Percentiles rank a stretch among this genome's conserved stretches.
Evolutionary conservation across 805 yeast species (phyloP).

Genomic region (Lachancea sp.): DNA sequence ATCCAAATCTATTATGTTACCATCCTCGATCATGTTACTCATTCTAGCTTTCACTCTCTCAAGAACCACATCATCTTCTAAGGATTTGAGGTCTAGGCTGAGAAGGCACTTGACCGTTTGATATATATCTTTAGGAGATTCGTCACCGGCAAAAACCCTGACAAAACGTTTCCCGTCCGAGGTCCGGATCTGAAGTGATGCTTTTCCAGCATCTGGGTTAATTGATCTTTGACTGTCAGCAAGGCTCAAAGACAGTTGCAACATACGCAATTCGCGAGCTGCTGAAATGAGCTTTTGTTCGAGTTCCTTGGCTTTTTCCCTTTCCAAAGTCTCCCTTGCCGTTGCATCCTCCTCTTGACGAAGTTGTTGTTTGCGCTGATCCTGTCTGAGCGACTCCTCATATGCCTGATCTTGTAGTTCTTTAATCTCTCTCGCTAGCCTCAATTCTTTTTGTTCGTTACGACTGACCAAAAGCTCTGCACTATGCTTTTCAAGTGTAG

Average conservation of each 20-base stretch:
- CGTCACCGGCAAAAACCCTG: constrained; percentile 17
- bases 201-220: constrained; percentile 7
- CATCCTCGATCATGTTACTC: constrained; percentile 13
- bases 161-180: constrained; percentile 28
- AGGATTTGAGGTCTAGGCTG: neutral
- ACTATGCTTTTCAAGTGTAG: constrained; percentile 47
- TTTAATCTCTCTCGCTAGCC: constrained; percentile 49
- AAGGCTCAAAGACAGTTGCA: constrained; percentile 16
- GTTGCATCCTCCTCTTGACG: constrained; percentile 28
- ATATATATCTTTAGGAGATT: constrained; percentile 17
- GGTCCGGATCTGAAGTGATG: constrained; percentile 30
- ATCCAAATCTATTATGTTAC: constrained; percentile 19
- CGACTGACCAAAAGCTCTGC: constrained; percentile 57
- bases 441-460: constrained; percentile 53
- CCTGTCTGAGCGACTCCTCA: constrained; percentile 51
- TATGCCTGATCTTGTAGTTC: constrained; percentile 65
- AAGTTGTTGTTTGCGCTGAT: constrained; percentile 46
- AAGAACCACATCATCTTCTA: constrained; percentile 1
- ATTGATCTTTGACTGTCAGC: neutral
- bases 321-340: constrained; percentile 2
- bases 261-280: constrained; percentile 18
- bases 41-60: constrained; percentile 37
- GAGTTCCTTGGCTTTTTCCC: constrained; percentile 8
- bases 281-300: constrained; percentile 15
- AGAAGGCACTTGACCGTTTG: constrained; percentile 4